Conservation (phyloP, 495 filamentous ascomycete genomes). For the Mytilinidion resinicola region DNA sequence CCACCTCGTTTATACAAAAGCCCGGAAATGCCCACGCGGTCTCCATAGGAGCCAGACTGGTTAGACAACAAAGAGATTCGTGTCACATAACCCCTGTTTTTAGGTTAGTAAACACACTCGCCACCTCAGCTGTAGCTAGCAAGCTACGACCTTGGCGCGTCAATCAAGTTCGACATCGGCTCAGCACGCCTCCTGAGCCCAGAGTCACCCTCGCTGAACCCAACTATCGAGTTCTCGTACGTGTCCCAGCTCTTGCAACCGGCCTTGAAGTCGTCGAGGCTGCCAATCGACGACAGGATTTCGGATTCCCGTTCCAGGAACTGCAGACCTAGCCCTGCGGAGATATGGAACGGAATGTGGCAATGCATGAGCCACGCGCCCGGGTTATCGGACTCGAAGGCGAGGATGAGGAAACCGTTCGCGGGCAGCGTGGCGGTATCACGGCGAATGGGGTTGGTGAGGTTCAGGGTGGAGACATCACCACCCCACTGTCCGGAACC, state of each 20-base stretch:
- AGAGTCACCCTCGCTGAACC: not conserved
- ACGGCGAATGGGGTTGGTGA: slow-evolving; percentile 31
- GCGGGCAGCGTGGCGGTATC: slow-evolving; percentile 35
- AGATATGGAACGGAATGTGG: slow-evolving; percentile 37
- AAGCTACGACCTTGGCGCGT: not conserved
- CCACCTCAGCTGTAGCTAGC: not conserved
- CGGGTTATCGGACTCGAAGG: slow-evolving; percentile 36
- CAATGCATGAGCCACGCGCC: slow-evolving; percentile 36
- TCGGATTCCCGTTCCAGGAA: slow-evolving; percentile 32
- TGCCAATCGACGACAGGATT: slow-evolving; percentile 13
- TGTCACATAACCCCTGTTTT: too few relatives aligned
- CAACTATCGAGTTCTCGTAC: not conserved
- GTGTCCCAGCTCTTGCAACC: slow-evolving; percentile 11
- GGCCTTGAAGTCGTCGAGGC: slow-evolving; percentile 12
- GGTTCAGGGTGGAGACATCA: slow-evolving; percentile 19
- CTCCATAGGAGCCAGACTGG: too few relatives aligned
- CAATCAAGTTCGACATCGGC: not conserved
- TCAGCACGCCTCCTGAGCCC: not conserved
- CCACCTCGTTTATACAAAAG: too few relatives aligned
- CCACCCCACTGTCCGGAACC: slow-evolving; percentile 22
- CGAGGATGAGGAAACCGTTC: slow-evolving; percentile 33
- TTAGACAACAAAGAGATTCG: too few relatives aligned
- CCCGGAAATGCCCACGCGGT: too few relatives aligned
- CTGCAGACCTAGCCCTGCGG: slow-evolving; percentile 32
- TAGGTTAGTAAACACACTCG: too few relatives aligned